Percentiles rank a stretch among this genome's conserved stretches.
These are phyloP conservation scores for Leccinum incarnatum DNA, from an alignment of 768 basidiomycete species.

Conservation along the genomic window DNA sequence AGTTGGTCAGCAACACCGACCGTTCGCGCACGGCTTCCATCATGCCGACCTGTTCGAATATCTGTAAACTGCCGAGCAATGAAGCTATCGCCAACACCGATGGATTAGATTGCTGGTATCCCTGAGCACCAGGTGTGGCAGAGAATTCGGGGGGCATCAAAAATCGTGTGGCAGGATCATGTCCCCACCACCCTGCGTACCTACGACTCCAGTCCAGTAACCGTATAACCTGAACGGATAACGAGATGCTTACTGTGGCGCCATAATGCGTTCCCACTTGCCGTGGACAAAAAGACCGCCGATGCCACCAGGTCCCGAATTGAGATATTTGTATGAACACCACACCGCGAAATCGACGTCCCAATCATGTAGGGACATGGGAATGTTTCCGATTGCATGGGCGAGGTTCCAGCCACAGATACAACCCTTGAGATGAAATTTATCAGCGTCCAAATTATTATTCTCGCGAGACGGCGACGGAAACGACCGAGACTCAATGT, in stretches of 20 bases:
- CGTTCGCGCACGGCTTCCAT: conserved; percentile 66
- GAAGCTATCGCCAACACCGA: conserved; percentile 76
- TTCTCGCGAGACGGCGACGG: conserved; percentile 10
- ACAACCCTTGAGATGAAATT: conserved; percentile 62
- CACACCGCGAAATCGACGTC: conserved; percentile 95
- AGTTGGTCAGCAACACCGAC: conserved; percentile 65
- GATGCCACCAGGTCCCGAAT: conserved; percentile 95
- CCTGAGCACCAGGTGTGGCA: conserved; percentile 87
- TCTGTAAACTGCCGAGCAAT: conserved; percentile 77
- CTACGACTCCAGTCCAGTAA: conserved; percentile 39
- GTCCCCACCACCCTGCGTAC: conserved; percentile 98
- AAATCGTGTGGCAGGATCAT: conserved; percentile 84
- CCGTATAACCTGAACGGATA: conserved; percentile 9
- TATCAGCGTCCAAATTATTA: conserved; percentile 12
- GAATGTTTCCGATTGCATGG: conserved; percentile 93
- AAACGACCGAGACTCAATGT: conserved; percentile 1
- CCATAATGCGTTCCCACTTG: conserved; percentile 63
- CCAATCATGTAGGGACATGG: conserved; percentile 88
- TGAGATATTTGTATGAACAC: conserved; percentile 99
- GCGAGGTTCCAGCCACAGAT: conserved; percentile 97
- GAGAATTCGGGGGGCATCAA: conserved; percentile 82
- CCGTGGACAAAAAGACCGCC: conserved; percentile 90
- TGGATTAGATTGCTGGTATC: conserved; percentile 96
- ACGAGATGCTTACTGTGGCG: conserved; percentile 55
- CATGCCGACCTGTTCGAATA: conserved; percentile 79